Base-by-base conservation (phyloP, 2,329 filamentous ascomycete genomes). In the Triangularia verruculosa region DNA sequence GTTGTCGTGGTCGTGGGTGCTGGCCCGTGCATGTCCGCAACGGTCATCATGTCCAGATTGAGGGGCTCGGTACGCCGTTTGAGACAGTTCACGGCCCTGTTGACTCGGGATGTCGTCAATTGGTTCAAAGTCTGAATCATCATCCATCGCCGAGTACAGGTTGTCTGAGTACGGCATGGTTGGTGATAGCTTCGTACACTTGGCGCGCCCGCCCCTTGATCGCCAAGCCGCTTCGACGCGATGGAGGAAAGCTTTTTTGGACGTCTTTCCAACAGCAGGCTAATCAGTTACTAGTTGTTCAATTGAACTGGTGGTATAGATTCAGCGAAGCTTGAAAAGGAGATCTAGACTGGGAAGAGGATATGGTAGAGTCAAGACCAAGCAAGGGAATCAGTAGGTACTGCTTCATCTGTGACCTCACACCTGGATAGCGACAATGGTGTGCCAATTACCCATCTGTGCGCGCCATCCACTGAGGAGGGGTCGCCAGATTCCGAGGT, bases 111-210 rank as follows among this genome's bases (percentile, higher is more conserved):
- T 61, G 56, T 67, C 57, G 53, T 61, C 66, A 69, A 67, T 60
- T 62, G 70, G 60, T 34, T 69, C 70, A n/a, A 61, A 43, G 52
- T 73, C 68, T 62, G 68, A 69, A 57, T 72, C 76, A 59, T 72
- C 70, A 65, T 73, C 75, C 64, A 68, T 47, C 51, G 63, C 64
- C 28, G 78, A 79, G 74, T 81, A 80, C 65, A 82, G 72, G 66
- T 80, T 77, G 71, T 82, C 80, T 25, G 80, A 78, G 72, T 81
- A 80, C n/a, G 78, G 78, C 80, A 82, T 83, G 72, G 69, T 74
- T 69, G 52, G 32, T 66, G 64, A 67, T 64, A 30, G 51, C 66
- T 67, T 66, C 66, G 51, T 17, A 9, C 25, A 15, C 67, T 67
- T 66, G 67, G 24, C 51, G 51, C 25, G 22, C 22, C 11, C 9